A percentile compares a stretch with the other conserved stretches of the same genome.
phyloP scores from a whole-genome alignment of 2,329 filamentous ascomycete species.

The Cladophialophora carrionii region DNA sequence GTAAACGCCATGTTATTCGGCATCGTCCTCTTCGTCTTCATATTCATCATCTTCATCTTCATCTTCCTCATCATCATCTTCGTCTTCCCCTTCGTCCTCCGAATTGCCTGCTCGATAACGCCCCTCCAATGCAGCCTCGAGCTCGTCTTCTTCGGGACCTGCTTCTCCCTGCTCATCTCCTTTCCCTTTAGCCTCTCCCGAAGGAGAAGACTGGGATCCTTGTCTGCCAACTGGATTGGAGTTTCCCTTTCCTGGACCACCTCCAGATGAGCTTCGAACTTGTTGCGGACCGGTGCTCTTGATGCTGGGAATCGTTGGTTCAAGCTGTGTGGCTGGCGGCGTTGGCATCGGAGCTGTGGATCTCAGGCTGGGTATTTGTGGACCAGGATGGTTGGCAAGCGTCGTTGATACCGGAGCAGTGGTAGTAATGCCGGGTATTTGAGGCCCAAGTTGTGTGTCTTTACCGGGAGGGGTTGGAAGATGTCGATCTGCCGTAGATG shows the following conservation, averaged over 20 bases:
- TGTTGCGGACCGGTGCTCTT: neutral
- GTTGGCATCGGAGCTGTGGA: neutral
- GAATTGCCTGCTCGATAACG: conserved; percentile 16
- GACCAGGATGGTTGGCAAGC: neutral
- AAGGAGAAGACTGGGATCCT: conserved; percentile 6
- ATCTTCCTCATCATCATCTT: neutral
- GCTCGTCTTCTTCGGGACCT: conserved; percentile 18
- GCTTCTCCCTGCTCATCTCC: conserved; percentile 23
- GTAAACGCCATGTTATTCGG: neutral
- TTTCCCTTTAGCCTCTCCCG: conserved; percentile 23
- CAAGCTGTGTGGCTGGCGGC: neutral
- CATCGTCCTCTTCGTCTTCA: neutral
- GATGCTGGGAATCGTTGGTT: neutral
- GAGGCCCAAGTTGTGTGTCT: neutral
- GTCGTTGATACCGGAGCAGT: neutral
- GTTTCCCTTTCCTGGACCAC: neutral
- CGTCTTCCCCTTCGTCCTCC: neutral
- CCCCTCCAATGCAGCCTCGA: conserved; percentile 35
- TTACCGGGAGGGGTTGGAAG: neutral
- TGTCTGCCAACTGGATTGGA: neutral
- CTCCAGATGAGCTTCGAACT: neutral
- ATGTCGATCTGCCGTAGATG: neutral
- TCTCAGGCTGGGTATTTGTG: conserved; percentile 3
- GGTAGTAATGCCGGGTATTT: conserved; percentile 4
- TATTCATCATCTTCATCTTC: neutral